A percentile compares a stretch with the other conserved stretches of the same genome.
Evolutionary conservation across 352 stramenopile genomes (phyloP).

Genomic region (Phytopythium vexans): DNA sequence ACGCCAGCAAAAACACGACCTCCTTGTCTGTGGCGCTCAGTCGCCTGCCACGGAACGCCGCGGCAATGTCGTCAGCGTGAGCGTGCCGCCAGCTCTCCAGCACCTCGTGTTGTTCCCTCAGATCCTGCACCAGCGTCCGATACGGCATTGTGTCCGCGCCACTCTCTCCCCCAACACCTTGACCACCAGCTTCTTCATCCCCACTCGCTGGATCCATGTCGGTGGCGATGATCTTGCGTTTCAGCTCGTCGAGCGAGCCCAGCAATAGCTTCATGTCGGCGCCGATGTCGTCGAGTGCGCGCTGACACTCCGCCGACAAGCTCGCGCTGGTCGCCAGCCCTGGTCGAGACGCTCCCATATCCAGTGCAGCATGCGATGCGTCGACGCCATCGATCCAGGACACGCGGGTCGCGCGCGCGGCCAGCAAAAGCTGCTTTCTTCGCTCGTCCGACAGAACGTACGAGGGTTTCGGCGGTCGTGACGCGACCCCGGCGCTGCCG

Average conservation of each 20-base stretch:
- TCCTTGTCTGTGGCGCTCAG: conserved; percentile 43
- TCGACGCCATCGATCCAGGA: conserved; percentile 69
- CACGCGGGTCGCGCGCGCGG: conserved; percentile 61
- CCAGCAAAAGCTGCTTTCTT: conserved; percentile 64
- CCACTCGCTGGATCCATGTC: conserved; percentile 4
- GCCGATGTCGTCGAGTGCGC: conserved; percentile 42
- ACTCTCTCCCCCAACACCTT: not conserved
- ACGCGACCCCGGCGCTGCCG: not conserved
- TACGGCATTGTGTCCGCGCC: conserved; percentile 6
- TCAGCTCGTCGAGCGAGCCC: conserved; percentile 34
- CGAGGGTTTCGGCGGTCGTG: conserved; percentile 19
- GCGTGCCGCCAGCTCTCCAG: conserved; percentile 44
- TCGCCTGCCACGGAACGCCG: conserved; percentile 12
- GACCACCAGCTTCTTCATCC: not conserved
- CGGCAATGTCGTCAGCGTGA: conserved; percentile 18
- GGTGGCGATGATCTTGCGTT: conserved; percentile 35
- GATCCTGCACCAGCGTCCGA: conserved; percentile 43
- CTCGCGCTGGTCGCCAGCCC: conserved; percentile 2
- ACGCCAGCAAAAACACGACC: conserved; percentile 56
- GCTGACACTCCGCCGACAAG: conserved; percentile 28
- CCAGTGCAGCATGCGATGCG: conserved; percentile 1
- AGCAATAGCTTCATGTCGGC: conserved; percentile 35
- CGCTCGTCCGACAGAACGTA: conserved; percentile 69
- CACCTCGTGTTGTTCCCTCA: conserved; percentile 28
- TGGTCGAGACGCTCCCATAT: conserved; percentile 1